These are phyloP conservation scores for Penicillium macrosclerotiorum DNA, from an alignment of 495 filamentous ascomycete genomes.

Conservation along the genomic window DNA sequence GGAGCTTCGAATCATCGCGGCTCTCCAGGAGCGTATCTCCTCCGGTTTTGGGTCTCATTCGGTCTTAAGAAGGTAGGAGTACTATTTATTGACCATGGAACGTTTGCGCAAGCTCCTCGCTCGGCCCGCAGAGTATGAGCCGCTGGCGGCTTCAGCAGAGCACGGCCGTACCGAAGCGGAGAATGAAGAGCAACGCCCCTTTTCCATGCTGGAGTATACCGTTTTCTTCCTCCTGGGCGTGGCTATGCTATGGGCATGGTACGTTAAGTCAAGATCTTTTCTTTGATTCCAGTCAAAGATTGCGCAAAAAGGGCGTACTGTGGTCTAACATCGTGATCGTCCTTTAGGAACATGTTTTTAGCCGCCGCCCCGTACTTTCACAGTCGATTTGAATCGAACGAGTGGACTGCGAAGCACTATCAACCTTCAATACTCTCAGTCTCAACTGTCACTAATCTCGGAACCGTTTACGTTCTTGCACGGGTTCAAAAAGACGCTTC, in stretches of 20 bases:
- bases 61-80: background rate
- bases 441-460: slow-evolving; percentile 77
- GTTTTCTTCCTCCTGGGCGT: slow-evolving; percentile 86
- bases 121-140: slow-evolving; percentile 54
- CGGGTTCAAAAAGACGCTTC: slow-evolving; percentile 74
- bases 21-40: slow-evolving; percentile 1
- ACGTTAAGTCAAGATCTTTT: no score
- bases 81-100: slow-evolving; percentile 33
- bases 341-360: slow-evolving; percentile 92
- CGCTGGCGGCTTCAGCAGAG: slow-evolving; percentile 45
- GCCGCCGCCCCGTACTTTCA: slow-evolving; percentile 94
- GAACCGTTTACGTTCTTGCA: slow-evolving; percentile 68
- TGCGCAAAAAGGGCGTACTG: no score
- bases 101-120: slow-evolving; percentile 48
- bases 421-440: slow-evolving; percentile 87
- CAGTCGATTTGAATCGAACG: slow-evolving; percentile 67
- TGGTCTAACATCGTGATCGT: background rate
- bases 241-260: slow-evolving; percentile 98
- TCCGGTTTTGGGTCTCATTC: background rate
- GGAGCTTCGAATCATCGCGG: background rate
- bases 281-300: no score
- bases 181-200: slow-evolving; percentile 27
- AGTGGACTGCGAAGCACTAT: slow-evolving; percentile 74
- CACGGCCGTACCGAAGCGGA: slow-evolving; percentile 26
- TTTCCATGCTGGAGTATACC: slow-evolving; percentile 77